Percentiles rank a stretch among this genome's conserved stretches.
Conservation (phyloP, 352 stramenopile genomes). For the Phytophthora litchii region DNA sequence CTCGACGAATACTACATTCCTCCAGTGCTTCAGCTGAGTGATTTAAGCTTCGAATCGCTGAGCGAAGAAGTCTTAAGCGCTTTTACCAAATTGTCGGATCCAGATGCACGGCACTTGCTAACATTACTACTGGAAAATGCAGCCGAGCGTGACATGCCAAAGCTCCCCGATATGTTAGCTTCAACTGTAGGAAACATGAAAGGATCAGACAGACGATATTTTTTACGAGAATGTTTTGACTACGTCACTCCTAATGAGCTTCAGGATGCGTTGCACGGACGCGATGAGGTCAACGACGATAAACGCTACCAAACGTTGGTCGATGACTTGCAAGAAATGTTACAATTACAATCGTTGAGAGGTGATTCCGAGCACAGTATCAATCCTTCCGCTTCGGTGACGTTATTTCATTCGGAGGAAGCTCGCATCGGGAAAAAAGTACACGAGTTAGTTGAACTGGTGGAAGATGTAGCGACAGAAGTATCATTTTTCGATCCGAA, state of each 20-base stretch:
- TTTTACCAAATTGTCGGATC: conserved; percentile 43
- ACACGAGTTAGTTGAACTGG: conserved; percentile 58
- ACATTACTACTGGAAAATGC: conserved; percentile 45
- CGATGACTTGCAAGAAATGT: conserved; percentile 51
- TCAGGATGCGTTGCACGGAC: conserved; percentile 50
- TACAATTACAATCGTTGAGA: conserved; percentile 25
- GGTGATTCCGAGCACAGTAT: neutral
- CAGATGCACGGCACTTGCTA: conserved; percentile 49
- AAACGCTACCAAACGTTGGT: conserved; percentile 59
- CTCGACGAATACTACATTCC: conserved; percentile 25
- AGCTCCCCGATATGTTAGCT: conserved; percentile 47
- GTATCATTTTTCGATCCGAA: conserved; percentile 41
- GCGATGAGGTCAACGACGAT: conserved; percentile 64
- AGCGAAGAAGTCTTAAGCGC: conserved; percentile 53
- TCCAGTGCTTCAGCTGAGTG: conserved; percentile 35
- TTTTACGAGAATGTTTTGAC: conserved; percentile 68
- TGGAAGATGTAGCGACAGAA: conserved; percentile 62
- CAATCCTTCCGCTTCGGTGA: conserved; percentile 4
- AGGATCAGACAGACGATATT: conserved; percentile 44
- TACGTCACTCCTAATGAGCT: conserved; percentile 55
- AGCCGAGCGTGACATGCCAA: conserved; percentile 40
- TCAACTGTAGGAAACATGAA: conserved; percentile 50
- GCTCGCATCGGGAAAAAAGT: conserved; percentile 53
- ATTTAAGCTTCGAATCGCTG: conserved; percentile 55
- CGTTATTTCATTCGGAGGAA: conserved; percentile 62